Evolutionary conservation across 768 basidiomycete species (phyloP), one percentile per base, ranked within the genome.

Genomic region (Tubosaeta sp.): DNA sequence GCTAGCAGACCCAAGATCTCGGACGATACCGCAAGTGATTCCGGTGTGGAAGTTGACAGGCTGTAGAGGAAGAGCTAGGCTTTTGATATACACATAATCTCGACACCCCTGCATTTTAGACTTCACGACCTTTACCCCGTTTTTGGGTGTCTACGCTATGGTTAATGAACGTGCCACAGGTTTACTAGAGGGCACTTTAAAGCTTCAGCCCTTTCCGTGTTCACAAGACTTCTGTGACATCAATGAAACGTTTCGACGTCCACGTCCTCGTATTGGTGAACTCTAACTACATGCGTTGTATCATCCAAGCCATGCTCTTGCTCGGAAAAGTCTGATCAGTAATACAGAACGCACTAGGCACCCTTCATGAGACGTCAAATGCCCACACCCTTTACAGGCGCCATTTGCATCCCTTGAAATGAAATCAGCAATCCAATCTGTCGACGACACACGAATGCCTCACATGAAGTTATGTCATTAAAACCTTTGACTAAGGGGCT

Each of bases 1-100:
- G 72, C 84, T 55, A 74, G 79, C 62, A 80, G 82, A 56, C 83
- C 87, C 8, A 78, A 83, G 41, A 82, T 86, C 60, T 62, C 70
- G n/a, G 85, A 89, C 53, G 72, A 70, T 48, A 76, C 67, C 33
- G 74, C 75, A 25, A 82, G 76, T 53, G 86, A 88, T 71, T 87
- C 85, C 22, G 86, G 86, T 62, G 70, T 88, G 48, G 86, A 86
- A 59, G 60, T 81, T 33, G 73, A 75, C 54, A 68, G 64, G 39
- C 58, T 67, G 34, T 73, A 70, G 59, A 62, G 11, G 53, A 42
- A n/a, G 41, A 34, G 7, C n/a, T 13, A 42, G 46, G 8, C 33
- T 46, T 17, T 35, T 7, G 26, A 61, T 46, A 54, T 44, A 47
- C 41, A 37, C 31, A 48, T 12, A 38, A 50, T 53, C 29, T 50